phyloP scores from a whole-genome alignment of 768 basidiomycete genomes.

The Hysterangium stoloniferum region DNA sequence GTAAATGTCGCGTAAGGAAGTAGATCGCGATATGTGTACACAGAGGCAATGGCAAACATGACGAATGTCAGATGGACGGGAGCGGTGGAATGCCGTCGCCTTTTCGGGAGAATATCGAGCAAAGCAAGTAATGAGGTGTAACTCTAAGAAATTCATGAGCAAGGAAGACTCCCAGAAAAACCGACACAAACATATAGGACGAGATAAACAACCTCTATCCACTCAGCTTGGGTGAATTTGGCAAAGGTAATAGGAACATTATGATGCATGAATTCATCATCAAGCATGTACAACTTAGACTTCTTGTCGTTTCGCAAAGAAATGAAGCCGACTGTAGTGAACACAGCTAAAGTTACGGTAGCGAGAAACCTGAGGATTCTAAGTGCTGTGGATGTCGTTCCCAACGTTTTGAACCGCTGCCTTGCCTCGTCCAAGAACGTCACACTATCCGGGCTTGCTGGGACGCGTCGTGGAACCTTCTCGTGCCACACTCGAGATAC shows the following conservation, averaged over 20 bases:
- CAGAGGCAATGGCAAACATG: not conserved
- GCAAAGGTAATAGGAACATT: conserved; percentile 18
- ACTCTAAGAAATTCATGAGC: not conserved
- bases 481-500: too few relatives aligned
- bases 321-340: conserved; percentile 39
- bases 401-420: conserved; percentile 13
- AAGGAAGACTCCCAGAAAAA: not conserved
- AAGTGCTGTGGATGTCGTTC: too few relatives aligned
- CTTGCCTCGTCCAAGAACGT: conserved; percentile 14
- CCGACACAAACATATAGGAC: not conserved
- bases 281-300: too few relatives aligned
- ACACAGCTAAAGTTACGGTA: conserved; percentile 38
- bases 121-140: not conserved
- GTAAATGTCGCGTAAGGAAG: conserved; percentile 52
- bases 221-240: too few relatives aligned
- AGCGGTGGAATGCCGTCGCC: not conserved
- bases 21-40: conserved; percentile 25
- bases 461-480: too few relatives aligned
- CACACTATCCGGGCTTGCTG: too few relatives aligned
- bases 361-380: conserved; percentile 39
- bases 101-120: not conserved
- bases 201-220: not conserved
- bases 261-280: conserved; percentile 14
- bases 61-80: not conserved
- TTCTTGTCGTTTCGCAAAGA: conserved; percentile 16